These are phyloP conservation scores for Maudiozyma saulgeensis DNA, from an alignment of 805 yeast genomes.

Conservation along the genomic window DNA sequence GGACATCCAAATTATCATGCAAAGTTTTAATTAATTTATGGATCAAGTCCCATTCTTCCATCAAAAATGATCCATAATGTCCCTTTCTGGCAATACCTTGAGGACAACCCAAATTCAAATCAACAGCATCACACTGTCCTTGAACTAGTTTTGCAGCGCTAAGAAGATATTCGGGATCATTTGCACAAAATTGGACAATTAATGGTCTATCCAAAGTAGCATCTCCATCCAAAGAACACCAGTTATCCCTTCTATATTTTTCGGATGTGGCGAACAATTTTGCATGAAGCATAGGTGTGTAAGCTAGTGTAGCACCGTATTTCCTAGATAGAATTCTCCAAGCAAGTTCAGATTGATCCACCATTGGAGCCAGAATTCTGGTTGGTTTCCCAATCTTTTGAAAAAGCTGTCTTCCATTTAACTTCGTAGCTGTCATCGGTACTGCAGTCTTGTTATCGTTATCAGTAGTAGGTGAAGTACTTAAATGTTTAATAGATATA, in stretches of 20 bases:
- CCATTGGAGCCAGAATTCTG: slow-evolving; percentile 96
- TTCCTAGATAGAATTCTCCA: slow-evolving; percentile 83
- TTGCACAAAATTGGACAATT: slow-evolving; percentile 93
- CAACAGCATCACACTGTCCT: slow-evolving; percentile 89
- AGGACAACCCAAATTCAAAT: slow-evolving; percentile 93
- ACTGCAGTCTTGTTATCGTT: neutral
- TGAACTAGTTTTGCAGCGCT: slow-evolving; percentile 75
- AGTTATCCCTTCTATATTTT: slow-evolving; percentile 69
- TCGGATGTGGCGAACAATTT: slow-evolving; percentile 75
- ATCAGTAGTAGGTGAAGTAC: no score
- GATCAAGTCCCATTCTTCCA: slow-evolving; percentile 94
- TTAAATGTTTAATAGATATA: no score
- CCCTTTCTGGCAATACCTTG: slow-evolving; percentile 96
- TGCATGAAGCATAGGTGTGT: slow-evolving; percentile 97
- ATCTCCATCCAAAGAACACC: slow-evolving; percentile 69
- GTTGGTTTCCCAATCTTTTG: slow-evolving; percentile 64
- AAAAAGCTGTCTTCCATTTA: slow-evolving; percentile 59
- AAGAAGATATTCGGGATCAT: slow-evolving; percentile 77
- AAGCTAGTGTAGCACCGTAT: slow-evolving; percentile 89
- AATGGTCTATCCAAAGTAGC: slow-evolving; percentile 65
- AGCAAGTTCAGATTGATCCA: slow-evolving; percentile 90
- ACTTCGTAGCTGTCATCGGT: slow-evolving; percentile 8
- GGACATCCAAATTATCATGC: slow-evolving; percentile 66
- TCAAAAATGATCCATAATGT: slow-evolving; percentile 86
- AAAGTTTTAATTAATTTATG: slow-evolving; percentile 59